Percentiles rank a stretch among this genome's conserved stretches.
Conservation (phyloP, 1,284 basidiomycete genomes). For the Cerioporus squamosus region DNA sequence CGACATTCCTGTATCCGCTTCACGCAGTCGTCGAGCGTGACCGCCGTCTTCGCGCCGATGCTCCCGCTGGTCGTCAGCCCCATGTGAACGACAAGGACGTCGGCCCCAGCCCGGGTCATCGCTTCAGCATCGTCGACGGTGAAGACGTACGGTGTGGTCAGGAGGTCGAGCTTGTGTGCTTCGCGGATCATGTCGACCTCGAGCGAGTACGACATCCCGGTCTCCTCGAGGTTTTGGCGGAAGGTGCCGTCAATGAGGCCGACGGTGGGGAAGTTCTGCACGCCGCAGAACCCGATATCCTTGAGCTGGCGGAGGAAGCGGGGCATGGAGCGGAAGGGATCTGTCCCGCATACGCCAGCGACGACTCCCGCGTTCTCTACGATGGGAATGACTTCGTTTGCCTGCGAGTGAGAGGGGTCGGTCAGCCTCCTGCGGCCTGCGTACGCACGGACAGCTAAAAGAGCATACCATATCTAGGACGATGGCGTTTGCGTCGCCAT, state of each 20-base stretch:
- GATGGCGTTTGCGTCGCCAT: conserved; percentile 30
- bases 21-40: conserved; percentile 29
- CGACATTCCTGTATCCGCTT: conserved; percentile 26
- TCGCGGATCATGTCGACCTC: conserved; percentile 30
- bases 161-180: conserved; percentile 26
- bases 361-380: conserved; percentile 24
- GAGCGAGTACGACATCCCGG: conserved; percentile 29
- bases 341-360: conserved; percentile 30
- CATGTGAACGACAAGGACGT: conserved; percentile 32
- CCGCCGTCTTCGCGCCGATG: conserved; percentile 27
- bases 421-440: too few relatives aligned
- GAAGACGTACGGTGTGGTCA: conserved; percentile 31
- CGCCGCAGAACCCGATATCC: conserved; percentile 29
- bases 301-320: conserved; percentile 27
- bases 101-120: conserved; percentile 28
- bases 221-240: conserved; percentile 30
- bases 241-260: conserved; percentile 29
- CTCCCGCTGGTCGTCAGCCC: conserved; percentile 31
- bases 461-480: conserved; percentile 27
- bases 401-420: conserved; percentile 15
- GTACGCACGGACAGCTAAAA: too few relatives aligned
- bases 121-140: conserved; percentile 23
- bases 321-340: conserved; percentile 30
- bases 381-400: conserved; percentile 27
- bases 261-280: conserved; percentile 33